Base-by-base conservation (phyloP, 106 monocot species). In the Triglochin maritima region DNA sequence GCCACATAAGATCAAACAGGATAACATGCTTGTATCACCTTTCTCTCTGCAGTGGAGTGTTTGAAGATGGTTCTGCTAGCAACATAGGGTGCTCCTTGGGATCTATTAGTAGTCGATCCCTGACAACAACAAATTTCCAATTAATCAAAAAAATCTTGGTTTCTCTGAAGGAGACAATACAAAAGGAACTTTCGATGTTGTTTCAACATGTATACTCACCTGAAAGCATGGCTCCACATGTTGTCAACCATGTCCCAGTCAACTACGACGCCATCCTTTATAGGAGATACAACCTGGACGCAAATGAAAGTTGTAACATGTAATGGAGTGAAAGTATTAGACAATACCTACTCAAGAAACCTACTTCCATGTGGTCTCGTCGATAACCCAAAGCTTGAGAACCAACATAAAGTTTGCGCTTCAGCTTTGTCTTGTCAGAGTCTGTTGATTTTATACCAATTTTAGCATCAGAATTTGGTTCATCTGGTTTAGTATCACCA, bases 181-280 rank as follows among this genome's bases (percentile, higher is more conserved):
- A 52, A 8, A 52, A 52, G 7, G 11, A 52, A 29, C 29, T 29
- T 29, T 29, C 29, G 29, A 29, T 29, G n/a, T 49, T 63, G 45
- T 12, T 63, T 63, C 47, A n/a, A 14, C 44, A 61, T 42, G 10
- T 42, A 46, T 3, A 64, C 42, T 71, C n/a, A 90, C 95, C 83
- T 90, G 71, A 96, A 96, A 69, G 95, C 90, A 86, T 96, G 90
- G 74, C 83, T 81, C 90, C 95, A 90, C 82, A 96, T 90, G 70
- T 84, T 90, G 76, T 90, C 87, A 47, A 88, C 90, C 59, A 90
- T 82, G 70, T 96, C 95, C 95, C 95, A 96, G 62, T 96, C 95
- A 84, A 80, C 76, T 79, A 90, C 82, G 51, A 79, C 59, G 45
- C 90, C 85, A 80, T 96, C 88, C 66, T 84, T 90, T 73, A 96